Base-by-base conservation (phyloP, 1,284 basidiomycete species). In the Apiotrichum gamsii region DNA sequence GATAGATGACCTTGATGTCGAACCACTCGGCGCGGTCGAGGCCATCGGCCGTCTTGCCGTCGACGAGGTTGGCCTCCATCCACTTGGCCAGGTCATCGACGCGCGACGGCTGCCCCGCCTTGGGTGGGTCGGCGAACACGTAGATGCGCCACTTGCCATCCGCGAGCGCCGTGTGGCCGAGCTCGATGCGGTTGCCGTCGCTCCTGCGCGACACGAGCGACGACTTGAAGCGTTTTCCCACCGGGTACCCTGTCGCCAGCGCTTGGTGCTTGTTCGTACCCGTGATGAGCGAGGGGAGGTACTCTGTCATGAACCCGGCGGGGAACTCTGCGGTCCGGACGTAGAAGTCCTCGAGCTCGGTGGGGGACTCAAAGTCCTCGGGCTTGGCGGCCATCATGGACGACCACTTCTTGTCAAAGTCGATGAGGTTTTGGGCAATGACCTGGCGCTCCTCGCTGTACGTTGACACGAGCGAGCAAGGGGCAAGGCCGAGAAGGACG, bases 381-480 rank as follows among this genome's bases (percentile, higher is more conserved):
- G 46, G 35, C 40, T 47, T 43, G 6, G 85, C 82, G 14, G 37
- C 44, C 44, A 88, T 87, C 20, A 89, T 71, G 8, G 78, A 75
- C 1, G 84, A 78, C 62, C 83, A 87, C 56, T 82, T 72, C 64
- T 81, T 82, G 68, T 90, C 87, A 57, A 88, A 88, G 47, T 79
- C 66, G 57, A 90, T 89, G 46, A 91, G 76, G 54, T 89, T 83
- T 64, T 85, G 41, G 1, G 55, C 55, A 13, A 57, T 45, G 8
- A 45, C 45, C 38, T 53, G 55, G 8, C 55, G 43, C 44, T 57
- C 55, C 14, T n/a, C 32, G 33, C 9, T 40, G 49, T 52, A 57
- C 6, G 88, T 89, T 57, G 81, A 76, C 19, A 90, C 71, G 9
- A 91, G 70, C 0, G 78, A 79, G 1, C 77, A 73, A 23, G 78